Conservation (phyloP, 306 rosid species). For the Cicer pinnatifidum region DNA sequence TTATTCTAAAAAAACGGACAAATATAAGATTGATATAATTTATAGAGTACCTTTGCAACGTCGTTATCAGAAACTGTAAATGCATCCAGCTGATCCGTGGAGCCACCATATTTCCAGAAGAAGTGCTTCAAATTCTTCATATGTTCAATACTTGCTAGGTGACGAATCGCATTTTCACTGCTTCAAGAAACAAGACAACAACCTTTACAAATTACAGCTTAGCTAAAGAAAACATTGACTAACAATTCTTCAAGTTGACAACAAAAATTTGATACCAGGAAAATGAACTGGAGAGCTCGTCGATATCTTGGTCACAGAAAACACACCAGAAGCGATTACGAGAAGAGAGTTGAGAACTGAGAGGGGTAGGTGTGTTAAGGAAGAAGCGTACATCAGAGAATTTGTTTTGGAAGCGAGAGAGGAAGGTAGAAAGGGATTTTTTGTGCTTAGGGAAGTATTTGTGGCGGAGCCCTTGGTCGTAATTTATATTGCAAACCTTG, state of each 20-base stretch:
- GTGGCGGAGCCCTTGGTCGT: slow-evolving; percentile 80
- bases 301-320: slow-evolving; percentile 67
- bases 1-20: not conserved
- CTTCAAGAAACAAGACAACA: slow-evolving; percentile 19
- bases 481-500: slow-evolving; percentile 74
- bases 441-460: slow-evolving; percentile 87
- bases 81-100: slow-evolving; percentile 53
- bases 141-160: slow-evolving; percentile 71
- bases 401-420: slow-evolving; percentile 72
- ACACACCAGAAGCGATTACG: slow-evolving; percentile 82
- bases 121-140: slow-evolving; percentile 84
- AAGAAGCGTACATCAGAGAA: slow-evolving; percentile 66
- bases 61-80: slow-evolving; percentile 66
- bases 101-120: slow-evolving; percentile 80
- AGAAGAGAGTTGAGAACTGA: slow-evolving; percentile 59
- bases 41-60: slow-evolving; percentile 59
- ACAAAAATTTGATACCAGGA: slow-evolving; percentile 54
- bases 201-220: slow-evolving; percentile 10
- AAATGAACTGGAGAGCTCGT: slow-evolving; percentile 66
- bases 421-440: slow-evolving; percentile 70
- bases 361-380: slow-evolving; percentile 61
- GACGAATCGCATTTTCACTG: slow-evolving; percentile 79
- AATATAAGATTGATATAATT: not conserved
- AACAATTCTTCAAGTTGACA: not conserved
- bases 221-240: not conserved